Evolutionary conservation across 371 early-diverging fungal species (phyloP), one percentile per base, ranked within the genome.

Genomic region (Mortierella sp.): DNA sequence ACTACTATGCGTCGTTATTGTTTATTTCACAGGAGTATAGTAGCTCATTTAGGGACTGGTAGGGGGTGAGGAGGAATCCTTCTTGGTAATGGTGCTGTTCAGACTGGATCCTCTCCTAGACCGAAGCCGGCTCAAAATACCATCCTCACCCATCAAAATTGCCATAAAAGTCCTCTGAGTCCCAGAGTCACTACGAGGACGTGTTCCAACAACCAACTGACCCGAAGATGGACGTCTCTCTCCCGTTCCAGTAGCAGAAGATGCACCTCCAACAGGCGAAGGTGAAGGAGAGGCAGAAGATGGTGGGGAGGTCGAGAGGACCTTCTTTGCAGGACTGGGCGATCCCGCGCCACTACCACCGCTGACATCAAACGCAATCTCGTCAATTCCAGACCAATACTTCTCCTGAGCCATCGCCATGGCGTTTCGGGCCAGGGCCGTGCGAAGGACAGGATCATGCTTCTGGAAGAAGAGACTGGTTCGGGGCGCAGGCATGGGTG

Each of bases 391-490:
- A 7, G 79, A 74, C 71, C 40, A 74, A 45, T 79, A 79, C 34
- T 64, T 73, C 58, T 78, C 79, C 31, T 78, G 79, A 29, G 79
- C 79, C 73, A 73, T 64, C 6, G 79, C 73, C 70, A 78, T 65
- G 24, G 79, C 79, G 40, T 24, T 78, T 26, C 73, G 63, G 11
- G 79, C 79, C 39, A 78, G 53, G 10, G 79, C 79, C 13, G 79
- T 78, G 14, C 79, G 79, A 10, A 78, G 73, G 19, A 78, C 73
- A 2, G 79, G 73, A 48, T 78, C 79, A 43, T 78, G 73, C 66
- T 78, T 78, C 43, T 78, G 79, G 70, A 78, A 78, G 61, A 78
- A 78, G 8, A 78, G 73, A 41, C 79, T 78, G 13, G 79, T 78
- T 26, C 79, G 50, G 2, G 79, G 79, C 8, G 70, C 69, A 29